phyloP scores from a whole-genome alignment of 306 rosid species.

The Pterocarpus macrocarpus region DNA sequence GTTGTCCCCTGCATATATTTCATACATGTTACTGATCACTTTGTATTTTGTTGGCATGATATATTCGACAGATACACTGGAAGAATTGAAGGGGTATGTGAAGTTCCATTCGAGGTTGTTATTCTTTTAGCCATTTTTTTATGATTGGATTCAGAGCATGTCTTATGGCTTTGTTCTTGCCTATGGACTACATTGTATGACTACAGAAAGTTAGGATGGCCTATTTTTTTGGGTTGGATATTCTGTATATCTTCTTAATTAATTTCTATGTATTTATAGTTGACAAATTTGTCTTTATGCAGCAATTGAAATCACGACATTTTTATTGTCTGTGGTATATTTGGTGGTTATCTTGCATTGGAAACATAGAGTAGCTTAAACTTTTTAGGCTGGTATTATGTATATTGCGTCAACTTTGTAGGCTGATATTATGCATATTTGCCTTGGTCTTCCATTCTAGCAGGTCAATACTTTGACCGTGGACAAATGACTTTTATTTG shows the following conservation, averaged over 20 bases:
- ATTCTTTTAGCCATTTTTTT: slow-evolving; percentile 29
- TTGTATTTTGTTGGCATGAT: slow-evolving; percentile 23
- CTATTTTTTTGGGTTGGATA: slow-evolving; percentile 36
- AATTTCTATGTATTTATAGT: slow-evolving; percentile 8
- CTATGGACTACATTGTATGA: not conserved
- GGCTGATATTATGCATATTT: slow-evolving; percentile 4
- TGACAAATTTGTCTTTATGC: not conserved
- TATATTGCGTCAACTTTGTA: slow-evolving; percentile 8
- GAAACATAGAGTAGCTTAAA: slow-evolving; percentile 2
- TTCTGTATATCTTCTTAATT: slow-evolving; percentile 19
- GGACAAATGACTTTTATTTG: too few species aligned
- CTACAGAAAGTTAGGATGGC: slow-evolving; percentile 33
- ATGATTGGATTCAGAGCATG: slow-evolving; percentile 26
- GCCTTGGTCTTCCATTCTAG: not conserved
- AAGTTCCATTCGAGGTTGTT: slow-evolving; percentile 35
- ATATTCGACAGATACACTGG: slow-evolving; percentile 40
- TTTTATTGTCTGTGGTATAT: not conserved
- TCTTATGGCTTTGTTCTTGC: slow-evolving; percentile 18
- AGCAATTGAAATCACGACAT: not conserved
- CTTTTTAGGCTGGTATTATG: not conserved
- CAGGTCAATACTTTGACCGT: too few species aligned
- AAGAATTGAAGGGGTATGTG: slow-evolving; percentile 36
- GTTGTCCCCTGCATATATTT: not conserved
- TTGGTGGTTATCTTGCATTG: slow-evolving; percentile 12
- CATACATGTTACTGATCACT: slow-evolving; percentile 25